phyloP scores from a whole-genome alignment of 164 flowering plant genomes.

The Cinnamomum micranthum region DNA sequence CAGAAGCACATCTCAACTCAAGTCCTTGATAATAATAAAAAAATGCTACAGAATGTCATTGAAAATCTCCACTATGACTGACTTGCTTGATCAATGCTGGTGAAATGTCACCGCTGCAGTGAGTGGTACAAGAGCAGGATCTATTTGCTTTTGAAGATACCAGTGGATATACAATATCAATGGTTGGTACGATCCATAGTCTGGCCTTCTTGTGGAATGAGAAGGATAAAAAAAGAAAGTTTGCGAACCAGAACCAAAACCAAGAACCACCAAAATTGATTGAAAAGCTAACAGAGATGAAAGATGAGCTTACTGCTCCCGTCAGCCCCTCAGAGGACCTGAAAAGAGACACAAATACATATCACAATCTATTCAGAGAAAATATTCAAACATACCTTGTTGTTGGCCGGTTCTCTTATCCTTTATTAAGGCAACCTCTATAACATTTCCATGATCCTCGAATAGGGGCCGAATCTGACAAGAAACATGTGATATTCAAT shows the following conservation, averaged over 20 bases:
- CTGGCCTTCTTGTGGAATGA: slow-evolving; percentile 55
- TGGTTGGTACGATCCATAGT: slow-evolving; percentile 30
- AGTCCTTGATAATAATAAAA: slow-evolving; percentile 24
- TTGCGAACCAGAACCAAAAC: slow-evolving; percentile 48
- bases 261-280: slow-evolving; percentile 45
- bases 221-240: slow-evolving; percentile 33
- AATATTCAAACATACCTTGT: slow-evolving; percentile 61
- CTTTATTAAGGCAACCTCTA: slow-evolving; percentile 91
- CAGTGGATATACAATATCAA: slow-evolving; percentile 32
- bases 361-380: slow-evolving; percentile 24
- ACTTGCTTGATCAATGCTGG: slow-evolving; percentile 33
- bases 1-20: slow-evolving; percentile 19
- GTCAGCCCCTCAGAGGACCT: slow-evolving; percentile 65
- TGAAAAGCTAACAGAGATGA: slow-evolving; percentile 62
- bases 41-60: slow-evolving; percentile 34
- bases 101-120: slow-evolving; percentile 39
- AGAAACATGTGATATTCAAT: background rate
- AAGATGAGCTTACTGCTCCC: slow-evolving; percentile 62
- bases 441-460: slow-evolving; percentile 84
- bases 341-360: slow-evolving; percentile 45
- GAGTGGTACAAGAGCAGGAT: slow-evolving; percentile 35
- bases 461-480: slow-evolving; percentile 87
- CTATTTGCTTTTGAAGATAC: slow-evolving; percentile 33
- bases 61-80: slow-evolving; percentile 33
- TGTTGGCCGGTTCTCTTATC: slow-evolving; percentile 95